phyloP scores from a whole-genome alignment of 345 rosid species.

The Gossypium anomalum region DNA sequence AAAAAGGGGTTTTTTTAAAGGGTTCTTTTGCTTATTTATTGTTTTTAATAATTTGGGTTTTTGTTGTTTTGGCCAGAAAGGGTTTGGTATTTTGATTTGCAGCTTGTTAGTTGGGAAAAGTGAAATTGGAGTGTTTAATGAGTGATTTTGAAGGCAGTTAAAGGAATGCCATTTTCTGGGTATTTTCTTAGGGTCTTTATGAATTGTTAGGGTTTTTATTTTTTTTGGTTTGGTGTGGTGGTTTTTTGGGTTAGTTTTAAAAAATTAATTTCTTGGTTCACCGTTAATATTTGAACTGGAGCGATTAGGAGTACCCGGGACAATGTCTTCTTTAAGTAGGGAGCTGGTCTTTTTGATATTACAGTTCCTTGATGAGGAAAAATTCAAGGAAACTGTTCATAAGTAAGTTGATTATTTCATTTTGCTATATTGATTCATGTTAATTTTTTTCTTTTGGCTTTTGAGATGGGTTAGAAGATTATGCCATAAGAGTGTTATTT shows the following conservation, averaged over 20 bases:
- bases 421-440: background rate
- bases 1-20: background rate
- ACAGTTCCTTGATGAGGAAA: slow-evolving; percentile 63
- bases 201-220: background rate
- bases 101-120: background rate
- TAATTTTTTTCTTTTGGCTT: background rate
- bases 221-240: slow-evolving; percentile 5
- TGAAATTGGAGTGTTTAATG: background rate
- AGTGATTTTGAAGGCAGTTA: background rate
- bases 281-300: slow-evolving; percentile 37
- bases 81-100: background rate
- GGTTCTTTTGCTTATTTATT: background rate
- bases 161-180: slow-evolving; percentile 7
- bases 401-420: slow-evolving; percentile 36
- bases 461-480: too few species aligned
- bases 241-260: background rate
- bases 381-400: slow-evolving; percentile 55
- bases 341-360: slow-evolving; percentile 60
- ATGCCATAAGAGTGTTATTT: too few species aligned
- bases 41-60: background rate
- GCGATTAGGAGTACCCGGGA: slow-evolving; percentile 41
- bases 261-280: slow-evolving; percentile 15
- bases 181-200: slow-evolving; percentile 5
- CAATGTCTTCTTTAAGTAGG: slow-evolving; percentile 63
- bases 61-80: background rate